A percentile compares a stretch with the other conserved stretches of the same genome.
Conservation (phyloP, 225 moss, liverwort and hornwort species). For the Physcomitrium patens region DNA sequence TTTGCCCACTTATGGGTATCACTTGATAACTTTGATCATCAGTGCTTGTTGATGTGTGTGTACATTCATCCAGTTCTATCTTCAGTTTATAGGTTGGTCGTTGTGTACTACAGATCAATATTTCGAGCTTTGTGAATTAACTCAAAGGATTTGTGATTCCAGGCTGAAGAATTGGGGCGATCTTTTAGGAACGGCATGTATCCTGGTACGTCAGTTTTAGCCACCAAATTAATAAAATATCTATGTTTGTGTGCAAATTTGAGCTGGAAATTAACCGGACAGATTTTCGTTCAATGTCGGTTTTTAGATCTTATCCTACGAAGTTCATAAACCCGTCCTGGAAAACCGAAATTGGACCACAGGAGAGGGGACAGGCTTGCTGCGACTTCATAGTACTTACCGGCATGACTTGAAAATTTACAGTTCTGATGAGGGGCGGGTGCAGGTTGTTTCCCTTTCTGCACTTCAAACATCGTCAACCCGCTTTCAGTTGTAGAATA, state of each 20-base stretch:
- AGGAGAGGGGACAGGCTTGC: constrained; percentile 97
- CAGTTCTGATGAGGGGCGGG: constrained; percentile 98
- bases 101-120: neutral
- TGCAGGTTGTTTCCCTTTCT: constrained; percentile 66
- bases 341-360: constrained; percentile 25
- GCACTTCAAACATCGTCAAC: neutral
- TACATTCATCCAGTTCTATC: constrained; percentile 6
- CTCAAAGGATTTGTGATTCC: constrained; percentile 30
- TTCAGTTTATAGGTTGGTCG: constrained; percentile 7
- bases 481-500: constrained; percentile 1
- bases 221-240: neutral
- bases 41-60: neutral
- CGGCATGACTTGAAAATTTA: constrained; percentile 99
- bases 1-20: neutral
- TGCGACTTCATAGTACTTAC: constrained; percentile 98
- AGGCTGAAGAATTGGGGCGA: constrained; percentile 97
- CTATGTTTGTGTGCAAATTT: constrained; percentile 13
- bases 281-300: neutral
- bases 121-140: constrained; percentile 9
- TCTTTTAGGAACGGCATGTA: constrained; percentile 93
- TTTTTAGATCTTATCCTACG: constrained; percentile 6
- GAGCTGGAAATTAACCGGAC: constrained; percentile 16
- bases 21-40: constrained; percentile 2
- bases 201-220: constrained; percentile 58
- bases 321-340: constrained; percentile 5